Conservation (phyloP, 2,329 filamentous ascomycete genomes). For the Tolypocladium nubicola region DNA sequence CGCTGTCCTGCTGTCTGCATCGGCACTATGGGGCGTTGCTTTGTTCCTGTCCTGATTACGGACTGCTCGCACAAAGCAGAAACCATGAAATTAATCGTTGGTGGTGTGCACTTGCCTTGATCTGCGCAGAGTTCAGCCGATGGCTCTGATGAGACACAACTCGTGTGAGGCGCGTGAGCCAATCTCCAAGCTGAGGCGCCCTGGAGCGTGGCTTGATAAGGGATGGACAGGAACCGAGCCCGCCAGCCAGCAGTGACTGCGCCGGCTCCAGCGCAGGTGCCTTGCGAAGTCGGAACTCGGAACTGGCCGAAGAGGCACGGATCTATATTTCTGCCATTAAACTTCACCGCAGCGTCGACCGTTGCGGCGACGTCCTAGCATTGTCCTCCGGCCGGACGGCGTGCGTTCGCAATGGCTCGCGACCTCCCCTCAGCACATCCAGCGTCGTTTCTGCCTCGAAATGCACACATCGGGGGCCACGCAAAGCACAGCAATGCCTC, state of each 20-base stretch:
- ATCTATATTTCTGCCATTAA: background rate
- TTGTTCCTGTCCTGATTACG: background rate
- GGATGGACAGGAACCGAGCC: background rate
- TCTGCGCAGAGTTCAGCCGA: background rate
- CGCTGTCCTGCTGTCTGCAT: background rate
- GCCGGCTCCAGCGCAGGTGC: background rate
- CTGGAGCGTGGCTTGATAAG: background rate
- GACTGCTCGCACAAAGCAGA: background rate
- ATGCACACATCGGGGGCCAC: background rate
- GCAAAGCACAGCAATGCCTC: background rate
- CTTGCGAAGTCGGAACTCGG: background rate
- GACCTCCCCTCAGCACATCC: background rate
- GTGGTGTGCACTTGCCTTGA: background rate
- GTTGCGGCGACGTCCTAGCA: background rate
- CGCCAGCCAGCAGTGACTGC: background rate
- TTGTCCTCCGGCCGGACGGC: no score
- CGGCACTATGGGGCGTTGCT: background rate
- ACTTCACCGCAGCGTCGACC: background rate
- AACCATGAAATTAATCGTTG: background rate
- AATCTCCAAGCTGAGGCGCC: background rate
- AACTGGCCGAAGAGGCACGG: background rate
- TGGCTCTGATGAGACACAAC: background rate
- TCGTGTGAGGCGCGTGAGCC: background rate
- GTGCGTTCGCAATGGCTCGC: background rate
- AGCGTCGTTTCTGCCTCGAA: background rate